Evolutionary conservation across 768 basidiomycete genomes (phyloP).

Genomic region (Auriculariales sp.): DNA sequence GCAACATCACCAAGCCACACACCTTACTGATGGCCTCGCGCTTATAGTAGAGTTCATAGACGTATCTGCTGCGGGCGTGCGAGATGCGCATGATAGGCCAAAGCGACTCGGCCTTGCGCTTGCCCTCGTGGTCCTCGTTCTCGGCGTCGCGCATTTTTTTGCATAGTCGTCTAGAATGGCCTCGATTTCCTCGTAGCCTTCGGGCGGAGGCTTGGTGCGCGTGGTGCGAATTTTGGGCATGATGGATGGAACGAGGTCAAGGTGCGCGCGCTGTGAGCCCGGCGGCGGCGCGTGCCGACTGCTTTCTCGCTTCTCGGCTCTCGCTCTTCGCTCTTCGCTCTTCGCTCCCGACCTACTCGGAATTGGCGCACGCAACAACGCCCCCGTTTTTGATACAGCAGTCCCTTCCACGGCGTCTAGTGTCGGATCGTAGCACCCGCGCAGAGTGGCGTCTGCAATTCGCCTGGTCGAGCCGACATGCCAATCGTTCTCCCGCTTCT

Average conservation of each 20-base stretch:
- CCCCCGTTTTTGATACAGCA: not conserved
- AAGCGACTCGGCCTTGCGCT: conserved; percentile 80
- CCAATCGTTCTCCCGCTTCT: conserved; percentile 52
- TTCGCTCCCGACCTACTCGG: not conserved
- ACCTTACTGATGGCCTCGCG: conserved; percentile 85
- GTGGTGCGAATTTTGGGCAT: conserved; percentile 94
- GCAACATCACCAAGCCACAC: too few species aligned
- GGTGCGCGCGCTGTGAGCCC: not conserved
- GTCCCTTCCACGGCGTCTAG: too few species aligned
- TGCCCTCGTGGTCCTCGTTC: conserved; percentile 97
- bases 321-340: not conserved
- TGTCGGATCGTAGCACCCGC: too few species aligned
- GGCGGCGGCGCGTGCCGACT: not conserved
- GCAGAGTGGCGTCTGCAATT: too few species aligned
- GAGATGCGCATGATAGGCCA: conserved; percentile 99
- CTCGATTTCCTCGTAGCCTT: conserved; percentile 92
- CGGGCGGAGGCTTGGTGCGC: conserved; percentile 87
- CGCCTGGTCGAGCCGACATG: conserved; percentile 41
- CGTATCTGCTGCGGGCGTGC: conserved; percentile 89
- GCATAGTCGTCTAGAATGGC: conserved; percentile 91
- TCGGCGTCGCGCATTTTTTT: conserved; percentile 99
- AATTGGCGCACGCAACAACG: not conserved
- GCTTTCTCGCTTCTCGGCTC: too few species aligned
- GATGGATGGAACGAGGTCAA: conserved; percentile 6
- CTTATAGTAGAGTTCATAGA: conserved; percentile 98